Base-by-base conservation (phyloP, 345 rosid species). In the Odontarrhena argentea region DNA sequence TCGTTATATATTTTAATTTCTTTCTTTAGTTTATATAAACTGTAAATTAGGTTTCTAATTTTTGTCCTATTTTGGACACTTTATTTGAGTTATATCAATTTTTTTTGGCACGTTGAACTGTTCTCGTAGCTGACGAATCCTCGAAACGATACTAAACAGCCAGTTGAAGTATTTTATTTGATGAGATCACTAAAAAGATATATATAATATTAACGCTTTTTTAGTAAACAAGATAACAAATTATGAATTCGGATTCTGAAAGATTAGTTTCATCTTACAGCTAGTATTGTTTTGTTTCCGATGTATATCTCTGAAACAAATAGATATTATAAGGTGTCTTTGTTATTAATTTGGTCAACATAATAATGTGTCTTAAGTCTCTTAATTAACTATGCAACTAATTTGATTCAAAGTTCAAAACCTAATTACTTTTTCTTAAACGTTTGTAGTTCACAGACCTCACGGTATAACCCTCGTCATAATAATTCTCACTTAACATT, bases 61-160 rank as follows among this genome's bases (percentile, higher is more conserved):
- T 52, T 70, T 70, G 68, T 61, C 74, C 22, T 62, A 63, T 71
- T 15, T 40, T 4, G 41, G 9, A 49, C 52, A 47, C 45, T 63
- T 63, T 55, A 63, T 18, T 64, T 9, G 43, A 40, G 57, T 63
- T 40, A 48, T 56, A 32, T 22, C 11, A 32, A n/a, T 4, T 0
- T 10, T 0, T 10, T 38, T 4, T 65, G 46, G 32, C 59, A 57
- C 65, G 41, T 58, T 72, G 66, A 57, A 42, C 41, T 14, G 43
- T 50, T 58, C 48, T 73, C 15, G 26, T 42, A 26, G 71, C 76
- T 65, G 71, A 65, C 61, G 67, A 55, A 51, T 65, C 41, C 45
- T n/a, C 15, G 11, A 52, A 55, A 47, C 22, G 51, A 55, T 65
- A 65, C 55, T 64, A 52, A 43, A 69, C 28, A 28, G 44, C 70